These are phyloP conservation scores for Fragilaria crotonensis DNA, from an alignment of 108 stramenopile species.

Conservation along the genomic window DNA sequence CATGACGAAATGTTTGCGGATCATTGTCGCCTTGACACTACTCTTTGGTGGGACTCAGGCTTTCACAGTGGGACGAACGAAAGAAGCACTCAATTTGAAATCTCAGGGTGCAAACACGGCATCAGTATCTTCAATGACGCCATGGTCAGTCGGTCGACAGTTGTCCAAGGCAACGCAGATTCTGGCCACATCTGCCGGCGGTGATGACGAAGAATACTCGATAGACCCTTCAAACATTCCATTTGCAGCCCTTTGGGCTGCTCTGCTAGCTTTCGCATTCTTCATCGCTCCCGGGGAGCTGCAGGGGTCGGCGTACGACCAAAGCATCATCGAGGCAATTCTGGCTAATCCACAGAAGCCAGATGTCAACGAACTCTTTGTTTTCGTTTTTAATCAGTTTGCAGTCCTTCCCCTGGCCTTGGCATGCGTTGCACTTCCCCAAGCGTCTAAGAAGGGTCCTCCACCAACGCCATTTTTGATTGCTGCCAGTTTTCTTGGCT, in stretches of 20 bases:
- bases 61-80: too few relatives aligned
- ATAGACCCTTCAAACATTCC: background rate
- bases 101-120: too few relatives aligned
- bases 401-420: slow-evolving; percentile 42
- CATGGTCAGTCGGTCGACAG: too few relatives aligned
- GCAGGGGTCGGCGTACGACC: background rate
- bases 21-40: too few relatives aligned
- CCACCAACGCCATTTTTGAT: slow-evolving; percentile 54
- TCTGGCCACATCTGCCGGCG: too few relatives aligned
- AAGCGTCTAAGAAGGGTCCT: slow-evolving; percentile 26
- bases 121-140: too few relatives aligned
- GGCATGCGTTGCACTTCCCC: slow-evolving; percentile 50
- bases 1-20: too few relatives aligned
- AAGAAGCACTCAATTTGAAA: too few relatives aligned
- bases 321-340: slow-evolving; percentile 27
- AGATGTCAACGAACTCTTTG: slow-evolving; percentile 46
- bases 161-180: too few relatives aligned
- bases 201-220: too few relatives aligned
- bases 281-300: background rate
- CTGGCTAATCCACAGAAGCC: slow-evolving; percentile 50
- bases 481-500: slow-evolving; percentile 32
- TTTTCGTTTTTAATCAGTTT: slow-evolving; percentile 52
- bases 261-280: background rate
- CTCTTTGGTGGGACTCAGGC: too few relatives aligned
- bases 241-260: background rate